Evolutionary conservation across 2,329 filamentous ascomycete genomes (phyloP).

Genomic region (Fusarium sp.): DNA sequence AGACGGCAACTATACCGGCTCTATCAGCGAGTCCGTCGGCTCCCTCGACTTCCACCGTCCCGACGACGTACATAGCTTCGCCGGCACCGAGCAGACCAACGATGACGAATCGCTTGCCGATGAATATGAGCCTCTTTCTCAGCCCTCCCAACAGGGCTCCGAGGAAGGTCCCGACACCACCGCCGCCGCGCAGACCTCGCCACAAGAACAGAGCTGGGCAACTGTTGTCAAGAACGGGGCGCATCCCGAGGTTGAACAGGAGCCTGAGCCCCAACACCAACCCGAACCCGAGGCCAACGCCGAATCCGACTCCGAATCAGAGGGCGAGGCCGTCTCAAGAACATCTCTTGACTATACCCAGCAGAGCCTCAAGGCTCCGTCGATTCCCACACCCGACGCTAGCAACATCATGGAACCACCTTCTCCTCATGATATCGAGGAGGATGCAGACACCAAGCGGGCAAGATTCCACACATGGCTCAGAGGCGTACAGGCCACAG

Average conservation of each 20-base stretch:
- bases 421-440: constrained; percentile 13
- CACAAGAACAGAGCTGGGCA: constrained; percentile 26
- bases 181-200: constrained; percentile 16
- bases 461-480: constrained; percentile 25
- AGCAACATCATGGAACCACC: constrained; percentile 43
- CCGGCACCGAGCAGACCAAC: constrained; percentile 61
- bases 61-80: constrained; percentile 65
- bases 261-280: constrained; percentile 15
- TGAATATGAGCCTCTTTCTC: constrained; percentile 43
- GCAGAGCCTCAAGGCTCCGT: constrained; percentile 59
- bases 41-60: constrained; percentile 62
- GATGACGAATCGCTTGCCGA: constrained; percentile 57
- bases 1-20: constrained; percentile 61
- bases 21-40: constrained; percentile 61
- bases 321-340: constrained; percentile 56
- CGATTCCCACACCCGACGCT: constrained; percentile 52
- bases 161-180: constrained; percentile 24
- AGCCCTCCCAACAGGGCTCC: constrained; percentile 12
- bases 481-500: constrained; percentile 25
- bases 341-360: constrained; percentile 63
- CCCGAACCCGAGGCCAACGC: constrained; percentile 26
- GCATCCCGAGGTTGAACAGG: constrained; percentile 26
- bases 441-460: constrained; percentile 18
- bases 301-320: constrained; percentile 52
- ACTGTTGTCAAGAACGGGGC: constrained; percentile 31